These are phyloP conservation scores for Cadophora sp. DNA, from an alignment of 2,329 filamentous ascomycete genomes.

Conservation along the genomic window DNA sequence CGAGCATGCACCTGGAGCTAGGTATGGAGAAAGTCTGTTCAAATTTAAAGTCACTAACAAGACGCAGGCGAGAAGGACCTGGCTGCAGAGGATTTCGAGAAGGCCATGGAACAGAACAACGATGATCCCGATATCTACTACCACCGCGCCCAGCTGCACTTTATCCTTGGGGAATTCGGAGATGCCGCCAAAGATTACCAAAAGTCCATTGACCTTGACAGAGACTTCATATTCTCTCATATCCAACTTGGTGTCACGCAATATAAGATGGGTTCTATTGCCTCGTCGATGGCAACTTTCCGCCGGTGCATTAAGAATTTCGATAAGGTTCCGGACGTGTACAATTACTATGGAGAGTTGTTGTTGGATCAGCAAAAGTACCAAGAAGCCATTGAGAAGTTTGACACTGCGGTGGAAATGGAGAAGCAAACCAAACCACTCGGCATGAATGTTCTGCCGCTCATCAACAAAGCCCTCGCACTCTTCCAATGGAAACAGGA, in stretches of 20 bases:
- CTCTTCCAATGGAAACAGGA: slow-evolving; percentile 99
- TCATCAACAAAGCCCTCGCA: slow-evolving; percentile 98
- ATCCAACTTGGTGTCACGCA: slow-evolving; percentile 99
- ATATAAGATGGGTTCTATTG: slow-evolving; percentile 99
- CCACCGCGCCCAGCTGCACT: slow-evolving; percentile 97
- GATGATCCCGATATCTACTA: slow-evolving; percentile 98
- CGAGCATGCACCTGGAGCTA: slow-evolving; percentile 95
- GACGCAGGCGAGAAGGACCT: slow-evolving; percentile 77
- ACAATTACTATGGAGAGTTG: slow-evolving; percentile 99
- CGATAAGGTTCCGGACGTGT: slow-evolving; percentile 93
- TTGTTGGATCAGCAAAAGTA: slow-evolving; percentile 96
- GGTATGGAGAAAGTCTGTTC: slow-evolving; percentile 57
- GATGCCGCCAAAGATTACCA: slow-evolving; percentile 98
- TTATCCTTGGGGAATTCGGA: slow-evolving; percentile 92
- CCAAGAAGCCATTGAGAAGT: slow-evolving; percentile 94
- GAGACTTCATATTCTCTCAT: slow-evolving; percentile 97
- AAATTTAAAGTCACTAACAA: slow-evolving; percentile 41
- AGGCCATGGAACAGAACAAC: slow-evolving; percentile 83
- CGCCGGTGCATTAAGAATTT: slow-evolving; percentile 98
- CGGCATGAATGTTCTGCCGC: slow-evolving; percentile 94
- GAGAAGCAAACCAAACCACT: slow-evolving; percentile 93
- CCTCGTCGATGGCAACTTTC: slow-evolving; percentile 98
- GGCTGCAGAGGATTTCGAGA: slow-evolving; percentile 86
- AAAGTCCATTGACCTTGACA: slow-evolving; percentile 96
- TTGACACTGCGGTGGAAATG: slow-evolving; percentile 98